These are phyloP conservation scores for Peribolospora baueri DNA, from an alignment of 768 basidiomycete species.

Conservation along the genomic window DNA sequence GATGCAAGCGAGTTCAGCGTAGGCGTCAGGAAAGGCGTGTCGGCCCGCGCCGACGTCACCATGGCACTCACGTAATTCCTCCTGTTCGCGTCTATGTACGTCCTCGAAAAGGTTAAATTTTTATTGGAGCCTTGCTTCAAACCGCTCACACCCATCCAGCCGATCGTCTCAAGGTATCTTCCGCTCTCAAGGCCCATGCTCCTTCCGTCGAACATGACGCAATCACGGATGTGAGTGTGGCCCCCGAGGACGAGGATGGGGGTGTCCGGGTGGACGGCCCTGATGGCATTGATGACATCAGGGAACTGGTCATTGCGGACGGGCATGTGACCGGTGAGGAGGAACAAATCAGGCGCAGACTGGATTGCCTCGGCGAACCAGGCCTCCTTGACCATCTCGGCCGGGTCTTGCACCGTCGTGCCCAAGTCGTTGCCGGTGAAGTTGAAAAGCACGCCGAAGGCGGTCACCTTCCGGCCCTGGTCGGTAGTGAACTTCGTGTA, in stretches of 20 bases:
- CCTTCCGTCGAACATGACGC: conserved; percentile 44
- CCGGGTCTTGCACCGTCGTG: conserved; percentile 50
- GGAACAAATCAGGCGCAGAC: conserved; percentile 60
- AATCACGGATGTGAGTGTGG: conserved; percentile 46
- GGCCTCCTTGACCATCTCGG: conserved; percentile 47
- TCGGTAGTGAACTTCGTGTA: conserved; percentile 10
- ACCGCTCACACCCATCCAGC: conserved; percentile 45
- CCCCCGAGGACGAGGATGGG: conserved; percentile 69
- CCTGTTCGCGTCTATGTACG: conserved; percentile 20
- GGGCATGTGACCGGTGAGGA: conserved; percentile 54
- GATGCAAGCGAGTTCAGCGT: not conserved
- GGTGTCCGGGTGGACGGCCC: conserved; percentile 42
- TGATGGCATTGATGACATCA: conserved; percentile 44
- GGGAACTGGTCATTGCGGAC: conserved; percentile 29
- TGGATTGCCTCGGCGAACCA: conserved; percentile 63
- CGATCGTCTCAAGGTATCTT: conserved; percentile 78
- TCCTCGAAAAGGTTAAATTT: not conserved
- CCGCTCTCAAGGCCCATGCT: conserved; percentile 62
- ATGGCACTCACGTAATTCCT: too few species aligned
- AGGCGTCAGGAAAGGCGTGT: not conserved
- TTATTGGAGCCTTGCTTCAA: conserved; percentile 22
- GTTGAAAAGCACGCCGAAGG: conserved; percentile 54
- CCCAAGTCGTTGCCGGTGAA: conserved; percentile 46
- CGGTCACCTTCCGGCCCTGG: conserved; percentile 46
- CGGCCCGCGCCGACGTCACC: too few species aligned